Base-by-base conservation (phyloP, 169 alveolate genomes). In the Cryptosporidium ryanae region DNA sequence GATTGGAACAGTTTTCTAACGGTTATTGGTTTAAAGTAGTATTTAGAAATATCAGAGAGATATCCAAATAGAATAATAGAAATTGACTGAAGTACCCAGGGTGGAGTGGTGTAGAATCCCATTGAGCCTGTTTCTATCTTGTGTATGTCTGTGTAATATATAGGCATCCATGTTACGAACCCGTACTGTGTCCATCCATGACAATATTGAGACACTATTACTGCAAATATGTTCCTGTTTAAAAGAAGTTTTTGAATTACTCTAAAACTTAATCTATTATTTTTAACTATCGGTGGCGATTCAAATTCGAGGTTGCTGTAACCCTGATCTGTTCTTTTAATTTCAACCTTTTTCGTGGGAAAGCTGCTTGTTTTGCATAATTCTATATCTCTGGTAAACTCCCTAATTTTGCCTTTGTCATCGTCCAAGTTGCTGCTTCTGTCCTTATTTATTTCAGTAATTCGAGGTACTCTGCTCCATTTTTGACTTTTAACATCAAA, bases 111-210 rank as follows among this genome's bases (percentile, higher is more conserved):
- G 34, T 59, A 76, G 27, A 57, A 76, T 5, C 87, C 87, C 25
- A 76, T 63, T 18, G 18, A 59, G 21, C 52, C 49, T 18, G 87
- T 32, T 21, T 43, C 25, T 32, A 76, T 70, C 12, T 59, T 32
- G 71, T 65, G 32, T 32, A 76, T 70, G 59, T 76, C 87, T 25
- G 87, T 25, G 44, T 55, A 76, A 27, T 76, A 76, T 57, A 76
- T 46, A 13, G 87, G 87, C 76, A 76, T 55, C 87, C 87, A 76
- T 18, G 87, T 76, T 27, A 76, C 87, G 21, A 76, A 76, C 8
- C 87, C 87, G 46, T 57, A 76, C 18, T 76, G 87, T 17, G 87
- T 76, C 87, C 87, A 76, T 2, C 87, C 71, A 61, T 76, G 87
- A 21, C 87, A 55, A n/a, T 76, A 76, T 49, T 76, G 87, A 61